Evolutionary conservation across 1,139 yeast species (phyloP).

Genomic region (Suhomyces yuchorum): DNA sequence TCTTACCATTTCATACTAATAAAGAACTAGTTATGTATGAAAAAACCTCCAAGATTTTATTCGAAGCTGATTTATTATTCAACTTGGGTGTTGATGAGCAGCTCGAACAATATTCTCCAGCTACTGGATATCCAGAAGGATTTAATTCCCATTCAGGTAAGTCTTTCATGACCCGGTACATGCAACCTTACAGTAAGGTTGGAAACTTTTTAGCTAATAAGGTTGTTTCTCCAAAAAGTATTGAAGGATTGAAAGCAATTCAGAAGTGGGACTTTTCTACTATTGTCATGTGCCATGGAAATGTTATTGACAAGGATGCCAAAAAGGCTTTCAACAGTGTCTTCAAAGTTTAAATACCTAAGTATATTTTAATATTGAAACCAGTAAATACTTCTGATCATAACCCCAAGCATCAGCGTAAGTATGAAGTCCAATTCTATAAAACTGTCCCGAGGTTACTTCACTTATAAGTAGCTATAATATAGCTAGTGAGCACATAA

Average conservation of each 20-base stretch:
- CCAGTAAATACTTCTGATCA: no score
- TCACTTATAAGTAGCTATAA: no score
- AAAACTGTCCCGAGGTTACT: no score
- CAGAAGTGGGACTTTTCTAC: slow-evolving; percentile 26
- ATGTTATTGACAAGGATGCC: slow-evolving; percentile 24
- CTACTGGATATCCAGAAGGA: slow-evolving; percentile 22
- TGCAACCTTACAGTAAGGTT: slow-evolving; percentile 26
- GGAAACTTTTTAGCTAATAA: slow-evolving; percentile 34
- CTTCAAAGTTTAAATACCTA: slow-evolving; percentile 12
- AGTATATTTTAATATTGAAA: no score
- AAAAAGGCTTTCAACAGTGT: slow-evolving; percentile 22
- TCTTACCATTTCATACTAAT: slow-evolving; percentile 25
- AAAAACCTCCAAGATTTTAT: slow-evolving; percentile 22
- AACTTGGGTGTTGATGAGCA: slow-evolving; percentile 20
- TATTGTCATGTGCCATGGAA: slow-evolving; percentile 30
- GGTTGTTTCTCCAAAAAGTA: slow-evolving; percentile 23
- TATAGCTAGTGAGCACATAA: no score
- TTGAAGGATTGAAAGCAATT: slow-evolving; percentile 22
- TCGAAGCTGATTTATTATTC: slow-evolving; percentile 29
- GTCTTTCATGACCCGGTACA: slow-evolving; percentile 24
- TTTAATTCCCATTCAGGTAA: slow-evolving; percentile 25
- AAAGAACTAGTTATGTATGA: slow-evolving; percentile 29
- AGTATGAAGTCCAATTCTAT: no score
- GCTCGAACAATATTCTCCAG: slow-evolving; percentile 28
- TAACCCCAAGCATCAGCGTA: no score